These are phyloP conservation scores for Raddia distichophylla DNA, from an alignment of 176 grass and related monocot species.

Conservation along the genomic window DNA sequence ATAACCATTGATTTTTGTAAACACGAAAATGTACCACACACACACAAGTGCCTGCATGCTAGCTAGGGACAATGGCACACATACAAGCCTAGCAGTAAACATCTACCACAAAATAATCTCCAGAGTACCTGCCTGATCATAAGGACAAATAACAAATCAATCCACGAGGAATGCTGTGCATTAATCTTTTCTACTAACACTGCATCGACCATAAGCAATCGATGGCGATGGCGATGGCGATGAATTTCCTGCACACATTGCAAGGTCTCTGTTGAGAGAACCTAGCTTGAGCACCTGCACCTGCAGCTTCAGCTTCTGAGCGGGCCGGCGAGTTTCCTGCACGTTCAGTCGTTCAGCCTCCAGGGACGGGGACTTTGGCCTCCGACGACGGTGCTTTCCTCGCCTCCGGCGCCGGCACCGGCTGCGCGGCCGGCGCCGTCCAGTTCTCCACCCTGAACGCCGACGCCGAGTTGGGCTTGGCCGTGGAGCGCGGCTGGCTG, in stretches of 20 bases:
- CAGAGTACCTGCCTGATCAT: neutral
- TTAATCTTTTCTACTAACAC: neutral
- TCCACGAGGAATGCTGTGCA: neutral
- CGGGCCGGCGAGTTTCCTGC: neutral
- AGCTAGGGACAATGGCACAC: neutral
- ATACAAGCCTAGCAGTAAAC: neutral
- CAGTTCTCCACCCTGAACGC: constrained; percentile 75
- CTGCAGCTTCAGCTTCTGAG: neutral
- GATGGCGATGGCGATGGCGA: neutral
- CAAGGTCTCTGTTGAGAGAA: neutral
- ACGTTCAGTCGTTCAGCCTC: constrained; percentile 45
- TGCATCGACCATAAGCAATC: neutral
- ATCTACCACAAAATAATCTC: neutral
- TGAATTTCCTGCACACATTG: neutral
- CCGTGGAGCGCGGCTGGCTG: constrained; percentile 36
- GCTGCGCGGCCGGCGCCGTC: constrained; percentile 36
- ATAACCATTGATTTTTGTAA: too few relatives aligned
- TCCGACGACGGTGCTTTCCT: constrained; percentile 39
- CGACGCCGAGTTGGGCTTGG: constrained; percentile 40
- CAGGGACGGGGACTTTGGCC: constrained; percentile 45
- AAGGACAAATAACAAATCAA: neutral
- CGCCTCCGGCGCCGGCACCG: neutral
- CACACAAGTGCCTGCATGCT: neutral
- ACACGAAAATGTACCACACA: too few relatives aligned
- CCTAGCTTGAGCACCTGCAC: neutral